phyloP scores from a whole-genome alignment of 129 eudicot genomes.

The Ambrosia trifida region DNA sequence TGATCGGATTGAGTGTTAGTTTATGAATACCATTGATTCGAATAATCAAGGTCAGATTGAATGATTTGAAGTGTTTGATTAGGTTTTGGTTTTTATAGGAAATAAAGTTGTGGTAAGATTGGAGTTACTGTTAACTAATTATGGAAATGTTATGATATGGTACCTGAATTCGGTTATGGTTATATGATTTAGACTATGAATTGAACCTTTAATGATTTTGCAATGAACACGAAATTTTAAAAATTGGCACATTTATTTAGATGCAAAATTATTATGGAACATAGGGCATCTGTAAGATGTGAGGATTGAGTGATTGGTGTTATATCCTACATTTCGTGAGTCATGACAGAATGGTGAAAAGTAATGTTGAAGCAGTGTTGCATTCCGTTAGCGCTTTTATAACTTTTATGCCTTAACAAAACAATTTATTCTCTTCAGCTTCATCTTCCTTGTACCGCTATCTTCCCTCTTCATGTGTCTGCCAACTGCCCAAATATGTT shows the following conservation, averaged over 20 bases:
- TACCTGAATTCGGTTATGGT: too few relatives aligned
- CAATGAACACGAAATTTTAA: neutral
- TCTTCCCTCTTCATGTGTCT: too few relatives aligned
- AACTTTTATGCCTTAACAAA: too few relatives aligned
- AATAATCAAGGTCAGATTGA: conserved; percentile 11
- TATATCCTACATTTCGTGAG: conserved; percentile 12
- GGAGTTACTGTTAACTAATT: neutral
- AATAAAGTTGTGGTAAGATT: neutral
- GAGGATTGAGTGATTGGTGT: conserved; percentile 7
- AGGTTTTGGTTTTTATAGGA: neutral
- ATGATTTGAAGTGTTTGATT: conserved; percentile 11
- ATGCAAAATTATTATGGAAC: neutral
- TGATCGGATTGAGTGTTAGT: too few relatives aligned
- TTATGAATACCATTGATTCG: too few relatives aligned
- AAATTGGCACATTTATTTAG: neutral
- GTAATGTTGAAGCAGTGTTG: too few relatives aligned
- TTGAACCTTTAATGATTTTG: neutral
- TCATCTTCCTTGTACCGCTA: too few relatives aligned
- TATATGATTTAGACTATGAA: neutral
- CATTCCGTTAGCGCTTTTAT: too few relatives aligned
- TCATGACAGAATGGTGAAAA: neutral
- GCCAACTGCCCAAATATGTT: too few relatives aligned
- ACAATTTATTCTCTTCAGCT: too few relatives aligned
- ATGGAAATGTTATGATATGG: neutral
- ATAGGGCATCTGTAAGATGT: neutral